phyloP scores from a whole-genome alignment of 495 filamentous ascomycete genomes.

The Aspergillus asperescens region DNA sequence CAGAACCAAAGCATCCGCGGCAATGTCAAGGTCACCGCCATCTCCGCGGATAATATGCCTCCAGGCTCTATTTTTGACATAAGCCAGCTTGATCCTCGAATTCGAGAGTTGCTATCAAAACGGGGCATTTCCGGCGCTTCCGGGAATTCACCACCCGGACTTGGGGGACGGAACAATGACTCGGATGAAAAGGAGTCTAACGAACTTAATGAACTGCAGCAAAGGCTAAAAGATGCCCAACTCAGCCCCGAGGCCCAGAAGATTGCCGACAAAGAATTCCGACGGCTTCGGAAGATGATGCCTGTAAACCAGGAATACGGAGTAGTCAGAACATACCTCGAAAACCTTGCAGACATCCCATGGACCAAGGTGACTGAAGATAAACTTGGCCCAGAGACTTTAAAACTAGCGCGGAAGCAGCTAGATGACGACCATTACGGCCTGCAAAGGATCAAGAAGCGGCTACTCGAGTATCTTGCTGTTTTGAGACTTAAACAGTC shows the following conservation, averaged over 20 bases:
- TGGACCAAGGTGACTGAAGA: constrained; percentile 87
- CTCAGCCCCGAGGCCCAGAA: constrained; percentile 72
- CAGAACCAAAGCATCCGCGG: constrained; percentile 78
- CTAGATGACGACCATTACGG: constrained; percentile 96
- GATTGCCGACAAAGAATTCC: constrained; percentile 83
- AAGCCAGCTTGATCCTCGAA: constrained; percentile 46
- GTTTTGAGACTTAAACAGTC: constrained; percentile 91
- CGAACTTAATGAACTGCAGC: constrained; percentile 88
- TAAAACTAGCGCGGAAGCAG: constrained; percentile 77
- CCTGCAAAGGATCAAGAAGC: constrained; percentile 94
- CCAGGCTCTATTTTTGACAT: constrained; percentile 51
- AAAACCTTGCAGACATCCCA: constrained; percentile 90
- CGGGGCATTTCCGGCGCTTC: constrained; percentile 46
- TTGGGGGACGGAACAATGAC: constrained; percentile 42
- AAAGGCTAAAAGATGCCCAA: constrained; percentile 74
- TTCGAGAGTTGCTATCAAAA: constrained; percentile 49
- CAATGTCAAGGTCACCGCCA: constrained; percentile 69
- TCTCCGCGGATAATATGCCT: constrained; percentile 55
- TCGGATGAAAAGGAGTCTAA: constrained; percentile 69
- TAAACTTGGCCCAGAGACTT: constrained; percentile 73
- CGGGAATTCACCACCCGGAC: constrained; percentile 48
- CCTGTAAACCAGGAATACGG: constrained; percentile 93
- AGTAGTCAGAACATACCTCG: constrained; percentile 88
- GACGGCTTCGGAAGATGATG: constrained; percentile 88
- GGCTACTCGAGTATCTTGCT: constrained; percentile 90